These are phyloP conservation scores for Dentipellis fragilis DNA, from an alignment of 768 basidiomycete genomes.

Conservation along the genomic window DNA sequence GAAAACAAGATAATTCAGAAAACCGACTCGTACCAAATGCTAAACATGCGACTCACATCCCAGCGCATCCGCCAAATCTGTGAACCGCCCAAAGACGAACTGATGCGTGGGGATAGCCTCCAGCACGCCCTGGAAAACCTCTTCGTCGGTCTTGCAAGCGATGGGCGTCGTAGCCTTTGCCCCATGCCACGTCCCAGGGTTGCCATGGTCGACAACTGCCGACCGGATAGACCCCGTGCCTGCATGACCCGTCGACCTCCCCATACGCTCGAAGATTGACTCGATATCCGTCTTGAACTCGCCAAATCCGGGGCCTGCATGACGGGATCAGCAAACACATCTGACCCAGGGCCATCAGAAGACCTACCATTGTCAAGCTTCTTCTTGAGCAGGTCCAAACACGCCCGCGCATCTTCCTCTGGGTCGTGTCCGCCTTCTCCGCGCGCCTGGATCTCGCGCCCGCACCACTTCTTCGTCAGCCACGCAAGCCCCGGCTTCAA, in stretches of 20 bases:
- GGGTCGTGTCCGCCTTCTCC: constrained; percentile 89
- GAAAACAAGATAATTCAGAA: background rate
- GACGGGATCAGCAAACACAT: background rate
- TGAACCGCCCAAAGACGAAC: constrained; percentile 78
- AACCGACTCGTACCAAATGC: background rate
- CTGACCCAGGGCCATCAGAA: background rate
- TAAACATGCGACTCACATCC: constrained; percentile 53
- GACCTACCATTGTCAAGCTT: constrained; percentile 63
- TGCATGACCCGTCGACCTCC: constrained; percentile 36
- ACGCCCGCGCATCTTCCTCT: constrained; percentile 88
- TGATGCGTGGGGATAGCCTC: constrained; percentile 56
- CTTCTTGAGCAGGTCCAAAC: constrained; percentile 71
- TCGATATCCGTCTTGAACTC: constrained; percentile 81
- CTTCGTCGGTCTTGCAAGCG: constrained; percentile 67
- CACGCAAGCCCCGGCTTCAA: constrained; percentile 95
- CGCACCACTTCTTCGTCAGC: constrained; percentile 91
- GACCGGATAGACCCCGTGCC: constrained; percentile 32
- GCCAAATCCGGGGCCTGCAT: constrained; percentile 61
- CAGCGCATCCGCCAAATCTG: constrained; percentile 65
- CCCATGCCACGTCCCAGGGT: constrained; percentile 76
- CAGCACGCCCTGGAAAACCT: constrained; percentile 63
- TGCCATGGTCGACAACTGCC: constrained; percentile 81
- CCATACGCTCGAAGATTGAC: constrained; percentile 81
- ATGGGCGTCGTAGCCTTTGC: constrained; percentile 71
- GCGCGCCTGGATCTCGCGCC: constrained; percentile 75